Evolutionary conservation across 148 eudicot species (phyloP), one percentile per base, ranked within the genome.

Genomic region (Oxyria digyna): DNA sequence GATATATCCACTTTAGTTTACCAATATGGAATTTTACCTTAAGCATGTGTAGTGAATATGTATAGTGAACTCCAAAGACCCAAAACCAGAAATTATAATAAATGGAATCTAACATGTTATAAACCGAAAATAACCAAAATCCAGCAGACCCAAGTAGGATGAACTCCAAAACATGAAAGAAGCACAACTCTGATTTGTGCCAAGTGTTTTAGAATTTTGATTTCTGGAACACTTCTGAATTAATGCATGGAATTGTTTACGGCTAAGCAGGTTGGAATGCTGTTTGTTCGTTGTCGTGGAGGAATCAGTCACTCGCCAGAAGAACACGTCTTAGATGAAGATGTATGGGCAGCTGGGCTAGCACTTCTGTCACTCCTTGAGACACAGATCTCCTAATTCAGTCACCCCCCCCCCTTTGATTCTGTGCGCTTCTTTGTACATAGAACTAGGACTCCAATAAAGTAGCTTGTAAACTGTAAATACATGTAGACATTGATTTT

Each of bases 271-370:
- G 87, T 94, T 55, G 97, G 90, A 41, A 94, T 94, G 99, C 72
- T 94, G 66, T 94, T 94, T 79, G 99, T 94, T 20, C 90, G 99
- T 0, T 94, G 99, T 70, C 92, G 96, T 20, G 99, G 97, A 24
- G 99, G 99, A 40, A 74, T 94, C 38, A 94, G 97, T 72, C 99
- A 94, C 75, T 90, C 99, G n/a, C 99, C 97, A 17, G 92, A 80
- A 9, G 99, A 94, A 72, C 84, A 90, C 80, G 96, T 90, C 35
- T 71, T 80, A 41, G 87, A 88, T 52, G 99, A 90, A 42, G 99
- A 94, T 81, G 87, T 94, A 57, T 88, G 97, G 97, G 92, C 97
- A 42, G 86, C 96, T 46, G 92, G 98, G 54, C 76, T 94, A 81
- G 96, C 97, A 6, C 57, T 94, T 31, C 67, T 83, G 40, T 75